Percentiles rank a stretch among this genome's conserved stretches.
Conservation (phyloP, 805 yeast genomes). For the Spathaspora girioi region DNA sequence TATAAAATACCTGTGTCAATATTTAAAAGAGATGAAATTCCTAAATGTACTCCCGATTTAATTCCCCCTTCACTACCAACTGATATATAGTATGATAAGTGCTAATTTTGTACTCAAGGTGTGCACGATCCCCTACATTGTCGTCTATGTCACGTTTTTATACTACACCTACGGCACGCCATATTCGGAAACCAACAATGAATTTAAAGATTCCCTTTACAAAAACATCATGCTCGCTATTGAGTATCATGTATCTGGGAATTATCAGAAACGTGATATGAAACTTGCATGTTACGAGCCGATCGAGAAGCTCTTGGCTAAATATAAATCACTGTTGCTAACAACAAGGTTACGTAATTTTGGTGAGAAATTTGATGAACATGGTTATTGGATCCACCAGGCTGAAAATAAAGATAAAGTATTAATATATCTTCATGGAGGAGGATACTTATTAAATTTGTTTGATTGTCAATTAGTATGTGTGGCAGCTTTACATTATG, state of each 20-base stretch:
- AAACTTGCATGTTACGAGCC: slow-evolving; percentile 19
- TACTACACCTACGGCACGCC: slow-evolving; percentile 33
- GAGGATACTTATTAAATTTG: slow-evolving; percentile 25
- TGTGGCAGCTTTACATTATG: slow-evolving; percentile 21
- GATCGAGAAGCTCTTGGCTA: slow-evolving; percentile 13
- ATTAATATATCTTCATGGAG: slow-evolving; percentile 36
- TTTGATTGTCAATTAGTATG: slow-evolving; percentile 29
- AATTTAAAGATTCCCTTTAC: slow-evolving; percentile 24
- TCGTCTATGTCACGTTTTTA: slow-evolving; percentile 16
- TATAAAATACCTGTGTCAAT: background rate
- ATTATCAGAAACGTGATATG: slow-evolving; percentile 19
- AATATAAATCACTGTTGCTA: slow-evolving; percentile 11
- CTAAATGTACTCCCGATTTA: background rate
- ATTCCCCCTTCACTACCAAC: background rate
- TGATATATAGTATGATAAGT: slow-evolving; percentile 12
- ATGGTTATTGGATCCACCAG: slow-evolving; percentile 32
- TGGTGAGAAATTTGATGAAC: slow-evolving; percentile 18
- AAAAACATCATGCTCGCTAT: slow-evolving; percentile 26
- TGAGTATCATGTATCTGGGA: slow-evolving; percentile 23
- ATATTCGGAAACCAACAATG: slow-evolving; percentile 22
- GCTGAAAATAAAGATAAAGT: slow-evolving; percentile 16
- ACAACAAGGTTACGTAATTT: slow-evolving; percentile 8
- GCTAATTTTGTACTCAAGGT: slow-evolving; percentile 17
- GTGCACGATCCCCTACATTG: slow-evolving; percentile 20
- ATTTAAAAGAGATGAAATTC: background rate